These are phyloP conservation scores for Zygosaccharomyces pseudorouxii DNA, from an alignment of 805 yeast species.

Conservation along the genomic window DNA sequence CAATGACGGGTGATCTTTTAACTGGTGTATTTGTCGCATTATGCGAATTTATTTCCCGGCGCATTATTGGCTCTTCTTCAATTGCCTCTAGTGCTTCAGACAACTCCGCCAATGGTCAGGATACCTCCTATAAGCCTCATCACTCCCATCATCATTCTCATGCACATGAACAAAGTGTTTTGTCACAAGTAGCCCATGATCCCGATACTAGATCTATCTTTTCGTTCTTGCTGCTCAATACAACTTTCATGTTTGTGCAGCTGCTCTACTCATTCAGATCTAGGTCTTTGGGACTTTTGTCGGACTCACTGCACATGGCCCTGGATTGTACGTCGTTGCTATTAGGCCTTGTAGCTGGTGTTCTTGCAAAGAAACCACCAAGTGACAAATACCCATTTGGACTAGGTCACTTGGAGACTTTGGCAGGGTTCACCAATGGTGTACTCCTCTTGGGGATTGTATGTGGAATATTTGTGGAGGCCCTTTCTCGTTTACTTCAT, in stretches of 20 bases:
- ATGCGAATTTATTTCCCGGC: background rate
- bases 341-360: conserved; percentile 83
- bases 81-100: background rate
- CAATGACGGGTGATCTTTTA: conserved; percentile 13
- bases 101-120: background rate
- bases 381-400: conserved; percentile 83
- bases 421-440: conserved; percentile 95
- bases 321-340: conserved; percentile 88
- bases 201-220: conserved; percentile 84
- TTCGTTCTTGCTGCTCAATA: conserved; percentile 76
- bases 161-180: conserved; percentile 12
- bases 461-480: conserved; percentile 81
- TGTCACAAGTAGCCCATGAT: conserved; percentile 40
- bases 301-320: conserved; percentile 96
- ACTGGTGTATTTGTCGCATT: conserved; percentile 4
- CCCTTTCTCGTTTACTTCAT: conserved; percentile 69
- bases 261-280: conserved; percentile 87
- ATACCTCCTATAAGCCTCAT: background rate
- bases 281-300: conserved; percentile 81
- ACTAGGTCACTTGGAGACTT: conserved; percentile 73
- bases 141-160: conserved; percentile 13
- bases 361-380: conserved; percentile 53
- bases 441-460: conserved; percentile 83
- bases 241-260: conserved; percentile 93
- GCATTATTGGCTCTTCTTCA: conserved; percentile 7